Conservation (phyloP, 495 filamentous ascomycete species). For the Penicillium desertorum region DNA sequence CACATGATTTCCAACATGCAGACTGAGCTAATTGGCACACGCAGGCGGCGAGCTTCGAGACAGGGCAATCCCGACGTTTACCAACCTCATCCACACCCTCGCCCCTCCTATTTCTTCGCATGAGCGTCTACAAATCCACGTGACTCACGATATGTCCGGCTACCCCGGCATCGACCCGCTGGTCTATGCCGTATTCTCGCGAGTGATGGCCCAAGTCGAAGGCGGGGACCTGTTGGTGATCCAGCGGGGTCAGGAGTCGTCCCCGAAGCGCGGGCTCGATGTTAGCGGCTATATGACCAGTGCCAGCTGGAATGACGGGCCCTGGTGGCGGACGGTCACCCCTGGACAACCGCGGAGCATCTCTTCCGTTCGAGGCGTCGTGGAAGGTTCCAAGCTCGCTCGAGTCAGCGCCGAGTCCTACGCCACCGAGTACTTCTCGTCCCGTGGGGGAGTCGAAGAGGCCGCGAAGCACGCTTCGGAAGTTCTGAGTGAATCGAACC, state of each 20-base stretch:
- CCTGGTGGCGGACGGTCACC: conserved; percentile 85
- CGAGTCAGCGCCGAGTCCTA: conserved; percentile 86
- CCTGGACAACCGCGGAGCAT: conserved; percentile 64
- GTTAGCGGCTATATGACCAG: conserved; percentile 52
- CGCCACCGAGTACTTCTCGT: conserved; percentile 74
- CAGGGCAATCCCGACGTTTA: conserved; percentile 91
- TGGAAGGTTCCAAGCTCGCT: conserved; percentile 86
- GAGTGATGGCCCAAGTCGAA: conserved; percentile 98
- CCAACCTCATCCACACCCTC: conserved; percentile 87
- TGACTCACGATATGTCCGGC: conserved; percentile 89
- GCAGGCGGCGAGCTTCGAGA: conserved; percentile 85
- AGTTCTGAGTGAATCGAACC: conserved; percentile 76
- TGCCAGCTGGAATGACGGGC: conserved; percentile 81
- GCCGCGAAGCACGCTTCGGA: conserved; percentile 75
- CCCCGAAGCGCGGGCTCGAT: conserved; percentile 62
- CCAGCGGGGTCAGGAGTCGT: conserved; percentile 84
- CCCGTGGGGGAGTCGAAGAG: conserved; percentile 73
- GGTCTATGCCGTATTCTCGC: conserved; percentile 88
- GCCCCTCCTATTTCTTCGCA: conserved; percentile 97
- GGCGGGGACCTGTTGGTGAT: conserved; percentile 96
- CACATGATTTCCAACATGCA: neutral
- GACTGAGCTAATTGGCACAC: conserved; percentile 23
- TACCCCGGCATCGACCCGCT: conserved; percentile 95
- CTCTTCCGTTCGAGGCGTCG: conserved; percentile 74
- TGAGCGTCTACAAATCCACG: conserved; percentile 96